These are phyloP conservation scores for Xanthoconium purpureum DNA, from an alignment of 768 basidiomycete species.

Conservation along the genomic window DNA sequence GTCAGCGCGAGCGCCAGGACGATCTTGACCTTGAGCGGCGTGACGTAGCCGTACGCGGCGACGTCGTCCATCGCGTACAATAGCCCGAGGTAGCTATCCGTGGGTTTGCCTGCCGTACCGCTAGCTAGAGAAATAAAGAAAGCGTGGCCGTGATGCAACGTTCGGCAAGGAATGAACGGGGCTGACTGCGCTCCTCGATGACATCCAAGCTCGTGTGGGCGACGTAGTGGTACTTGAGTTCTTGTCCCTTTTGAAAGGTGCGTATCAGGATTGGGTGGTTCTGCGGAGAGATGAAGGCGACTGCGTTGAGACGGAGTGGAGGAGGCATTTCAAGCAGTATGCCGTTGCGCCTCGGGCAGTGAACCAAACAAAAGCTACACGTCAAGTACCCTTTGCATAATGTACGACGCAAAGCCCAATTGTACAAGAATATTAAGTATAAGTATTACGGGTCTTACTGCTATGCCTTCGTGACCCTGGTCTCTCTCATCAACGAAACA, in stretches of 20 bases:
- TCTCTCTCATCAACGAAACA: slow-evolving; percentile 10
- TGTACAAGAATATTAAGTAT: neutral
- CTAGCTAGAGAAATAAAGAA: slow-evolving; percentile 14
- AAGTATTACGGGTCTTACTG: neutral
- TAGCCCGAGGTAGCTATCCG: slow-evolving; percentile 81
- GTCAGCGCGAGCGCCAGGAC: slow-evolving; percentile 75
- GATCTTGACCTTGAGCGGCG: slow-evolving; percentile 85
- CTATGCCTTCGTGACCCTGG: neutral
- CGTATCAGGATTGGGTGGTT: slow-evolving; percentile 78
- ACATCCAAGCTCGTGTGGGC: slow-evolving; percentile 90
- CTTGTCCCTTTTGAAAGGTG: slow-evolving; percentile 58
- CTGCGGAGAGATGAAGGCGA: slow-evolving; percentile 81
- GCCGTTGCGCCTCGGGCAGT: too few species aligned
- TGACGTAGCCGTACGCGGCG: slow-evolving; percentile 89
- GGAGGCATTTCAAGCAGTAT: slow-evolving; percentile 48
- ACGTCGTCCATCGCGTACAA: slow-evolving; percentile 91
- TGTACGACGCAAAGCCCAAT: neutral
- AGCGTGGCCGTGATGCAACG: neutral
- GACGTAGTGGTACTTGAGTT: slow-evolving; percentile 86
- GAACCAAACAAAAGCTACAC: neutral
- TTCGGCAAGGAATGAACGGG: neutral
- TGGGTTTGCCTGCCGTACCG: slow-evolving; percentile 51
- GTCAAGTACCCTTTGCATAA: neutral
- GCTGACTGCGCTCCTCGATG: slow-evolving; percentile 85
- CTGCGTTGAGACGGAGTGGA: slow-evolving; percentile 70